Base-by-base conservation (phyloP, 208 protist genomes). In the Sergeia podlipaevii region DNA sequence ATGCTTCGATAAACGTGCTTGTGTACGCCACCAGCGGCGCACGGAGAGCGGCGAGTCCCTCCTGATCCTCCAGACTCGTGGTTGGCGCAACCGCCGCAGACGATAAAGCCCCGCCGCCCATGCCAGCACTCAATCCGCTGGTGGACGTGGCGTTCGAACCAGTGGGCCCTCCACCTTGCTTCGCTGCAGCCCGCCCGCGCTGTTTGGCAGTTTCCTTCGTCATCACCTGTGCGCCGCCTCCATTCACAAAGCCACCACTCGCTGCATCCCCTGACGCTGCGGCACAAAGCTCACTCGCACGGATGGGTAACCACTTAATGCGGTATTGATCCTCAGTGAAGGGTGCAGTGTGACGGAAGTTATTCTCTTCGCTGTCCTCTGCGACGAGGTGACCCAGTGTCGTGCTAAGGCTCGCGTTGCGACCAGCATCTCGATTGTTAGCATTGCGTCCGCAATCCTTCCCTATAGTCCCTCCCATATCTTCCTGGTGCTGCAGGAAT, bases 401-500 rank as follows among this genome's bases (percentile, higher is more conserved):
- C 0, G 60, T n/a, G 43, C 38, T 20, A 29, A 21, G 20, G 18
- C 43, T 44, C 4, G 47, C 38, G 24, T 37, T 56, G 0, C n/a
- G 34, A 20, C 30, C 21, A 32, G 20, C 36, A 2, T 4, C 46
- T 7, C 37, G 29, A 15, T 41, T 30, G 3, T 20, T 5, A 2
- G 34, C 1, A 17, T 34, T 44, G 20, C 32, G n/a, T n/a, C n/a
- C n/a, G n/a, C n/a, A n/a, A 11, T 55, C 57, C 36, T 50, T 70
- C 13, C 34, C 33, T 29, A 26, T 0, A 13, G 29, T 47, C 5
- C 20, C 10, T 10, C 56, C 53, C 15, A 15, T 39, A 20, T 64
- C 65, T 0, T 75, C 60, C 8, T 3, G 18, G 30, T 53, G 24
- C 47, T 68, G 28, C 32, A 80, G 42, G 18, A 61, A 72, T 3